Base-by-base conservation (phyloP, 768 basidiomycete genomes). In the Trametes sanguinea region DNA sequence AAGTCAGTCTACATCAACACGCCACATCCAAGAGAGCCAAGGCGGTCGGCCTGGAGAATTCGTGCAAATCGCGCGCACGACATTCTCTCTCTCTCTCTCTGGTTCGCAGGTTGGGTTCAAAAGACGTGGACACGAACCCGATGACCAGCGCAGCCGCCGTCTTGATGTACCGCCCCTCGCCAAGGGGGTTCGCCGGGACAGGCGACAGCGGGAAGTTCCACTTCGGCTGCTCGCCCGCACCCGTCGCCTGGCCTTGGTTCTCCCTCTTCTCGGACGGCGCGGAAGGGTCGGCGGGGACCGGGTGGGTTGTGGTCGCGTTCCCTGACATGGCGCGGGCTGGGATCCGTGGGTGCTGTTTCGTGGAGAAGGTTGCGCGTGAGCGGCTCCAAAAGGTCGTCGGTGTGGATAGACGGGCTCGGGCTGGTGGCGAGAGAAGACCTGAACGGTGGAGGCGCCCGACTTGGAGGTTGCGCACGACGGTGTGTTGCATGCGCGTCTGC, bases 121-220 rank as follows among this genome's bases (percentile, higher is more conserved):
- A 32, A 22, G n/a, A 43, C 42, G 14, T 14, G 8, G 17, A 17
- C 3, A 76, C 78, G 53, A 60, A 88, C 90, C 90, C 90, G 64
- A 92, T 92, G 47, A 92, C 81, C 61, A 92, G 78, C 0, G 88
- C 88, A 29, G 81, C 90, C 0, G 91, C 90, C 0, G 86, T 87
- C 67, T 81, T 78, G 71, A 95, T 93, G 70, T 82, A 86, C 27
- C 76, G 78, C 6, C 87, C 89, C 62, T 89, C 84, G 1, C 89
- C 88, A 0, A 90, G 74, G 30, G 86, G 86, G 69, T 90, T 89
- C 46, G 74, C 72, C 6, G 88, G 85, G 29, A 87, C 69, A 17
- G 84, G 79, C 0, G 89, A 88, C 46, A 83, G 66, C 2, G 80
- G 71, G 71, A 87, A 88, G 64, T 71, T 72, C 62, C 65, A 69